These are phyloP conservation scores for Fusarium acutatum DNA, from an alignment of 2,329 filamentous ascomycete genomes.

Conservation along the genomic window DNA sequence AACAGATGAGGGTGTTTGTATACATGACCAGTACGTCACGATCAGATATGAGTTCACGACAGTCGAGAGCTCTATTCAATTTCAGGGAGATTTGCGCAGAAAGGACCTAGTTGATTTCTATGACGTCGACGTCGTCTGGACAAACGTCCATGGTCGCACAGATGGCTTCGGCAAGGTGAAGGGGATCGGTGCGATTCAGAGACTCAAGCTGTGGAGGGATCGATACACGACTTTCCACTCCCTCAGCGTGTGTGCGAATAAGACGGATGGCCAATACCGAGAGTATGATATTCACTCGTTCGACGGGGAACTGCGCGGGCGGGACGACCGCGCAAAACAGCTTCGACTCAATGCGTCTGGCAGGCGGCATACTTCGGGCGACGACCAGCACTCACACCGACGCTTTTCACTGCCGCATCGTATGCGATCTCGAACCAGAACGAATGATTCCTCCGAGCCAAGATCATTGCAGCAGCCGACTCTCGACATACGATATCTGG, in stretches of 20 bases:
- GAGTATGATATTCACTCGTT: conserved; percentile 60
- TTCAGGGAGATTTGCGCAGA: conserved; percentile 58
- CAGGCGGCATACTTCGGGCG: conserved; percentile 53
- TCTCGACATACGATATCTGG: conserved; percentile 58
- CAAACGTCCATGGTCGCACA: conserved; percentile 58
- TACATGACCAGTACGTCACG: conserved; percentile 58
- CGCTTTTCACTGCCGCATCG: conserved; percentile 56
- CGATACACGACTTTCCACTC: conserved; percentile 58
- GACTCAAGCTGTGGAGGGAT: conserved; percentile 62
- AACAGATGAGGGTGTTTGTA: conserved; percentile 54
- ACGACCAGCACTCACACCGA: conserved; percentile 47
- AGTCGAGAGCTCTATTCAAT: conserved; percentile 56
- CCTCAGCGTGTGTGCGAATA: conserved; percentile 58
- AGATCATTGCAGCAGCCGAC: conserved; percentile 35
- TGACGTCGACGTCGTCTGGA: conserved; percentile 63
- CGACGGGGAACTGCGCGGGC: conserved; percentile 55
- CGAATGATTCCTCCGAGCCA: conserved; percentile 39
- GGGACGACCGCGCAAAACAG: conserved; percentile 57
- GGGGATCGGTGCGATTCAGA: conserved; percentile 60
- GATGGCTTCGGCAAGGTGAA: conserved; percentile 60
- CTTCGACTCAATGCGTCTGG: conserved; percentile 53
- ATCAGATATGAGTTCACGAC: conserved; percentile 62
- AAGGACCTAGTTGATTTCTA: conserved; percentile 61
- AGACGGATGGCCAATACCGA: conserved; percentile 55
- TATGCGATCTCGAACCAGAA: conserved; percentile 51